A percentile compares a stretch with the other conserved stretches of the same genome.
Conservation (phyloP, 352 stramenopile species). For the Plasmopara viticola region DNA sequence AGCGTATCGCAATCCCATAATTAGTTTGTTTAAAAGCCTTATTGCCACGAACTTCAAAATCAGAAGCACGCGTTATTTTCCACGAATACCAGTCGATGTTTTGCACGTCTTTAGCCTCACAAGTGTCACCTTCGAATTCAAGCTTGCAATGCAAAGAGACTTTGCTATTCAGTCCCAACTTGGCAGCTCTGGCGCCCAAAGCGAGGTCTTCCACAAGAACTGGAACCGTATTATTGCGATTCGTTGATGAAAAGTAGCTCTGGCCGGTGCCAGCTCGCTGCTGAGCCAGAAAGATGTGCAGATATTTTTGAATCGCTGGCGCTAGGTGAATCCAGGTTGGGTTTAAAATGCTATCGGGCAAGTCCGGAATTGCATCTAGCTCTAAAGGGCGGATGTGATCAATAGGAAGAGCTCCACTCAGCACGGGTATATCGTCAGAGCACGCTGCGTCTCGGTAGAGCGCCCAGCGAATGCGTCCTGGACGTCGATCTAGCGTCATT, state of each 20-base stretch:
- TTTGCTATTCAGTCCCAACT: slow-evolving; percentile 16
- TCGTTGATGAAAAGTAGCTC: neutral
- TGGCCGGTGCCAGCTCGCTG: neutral
- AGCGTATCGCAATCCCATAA: slow-evolving; percentile 24
- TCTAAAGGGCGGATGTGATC: slow-evolving; percentile 8
- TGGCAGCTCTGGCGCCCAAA: slow-evolving; percentile 14
- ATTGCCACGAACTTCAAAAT: slow-evolving; percentile 49
- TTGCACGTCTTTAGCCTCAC: neutral
- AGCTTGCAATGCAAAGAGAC: slow-evolving; percentile 26
- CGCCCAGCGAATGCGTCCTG: slow-evolving; percentile 23
- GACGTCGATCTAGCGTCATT: slow-evolving; percentile 7
- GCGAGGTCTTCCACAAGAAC: slow-evolving; percentile 25
- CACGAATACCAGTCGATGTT: slow-evolving; percentile 38
- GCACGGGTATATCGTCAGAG: slow-evolving; percentile 11
- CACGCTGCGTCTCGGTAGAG: slow-evolving; percentile 22
- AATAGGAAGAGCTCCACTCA: slow-evolving; percentile 16
- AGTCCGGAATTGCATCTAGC: slow-evolving; percentile 1
- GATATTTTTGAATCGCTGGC: slow-evolving; percentile 21
- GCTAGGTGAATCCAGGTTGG: slow-evolving; percentile 23
- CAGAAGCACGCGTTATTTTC: slow-evolving; percentile 39
- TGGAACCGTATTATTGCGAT: slow-evolving; percentile 11
- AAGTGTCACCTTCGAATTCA: slow-evolving; percentile 13
- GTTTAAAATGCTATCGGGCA: slow-evolving; percentile 3
- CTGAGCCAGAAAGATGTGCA: slow-evolving; percentile 11
- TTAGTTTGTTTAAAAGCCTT: slow-evolving; percentile 41